A percentile compares a stretch with the other conserved stretches of the same genome.
Evolutionary conservation across 139 green algal species (phyloP).

Genomic region (Chlamydomonas sp.): DNA sequence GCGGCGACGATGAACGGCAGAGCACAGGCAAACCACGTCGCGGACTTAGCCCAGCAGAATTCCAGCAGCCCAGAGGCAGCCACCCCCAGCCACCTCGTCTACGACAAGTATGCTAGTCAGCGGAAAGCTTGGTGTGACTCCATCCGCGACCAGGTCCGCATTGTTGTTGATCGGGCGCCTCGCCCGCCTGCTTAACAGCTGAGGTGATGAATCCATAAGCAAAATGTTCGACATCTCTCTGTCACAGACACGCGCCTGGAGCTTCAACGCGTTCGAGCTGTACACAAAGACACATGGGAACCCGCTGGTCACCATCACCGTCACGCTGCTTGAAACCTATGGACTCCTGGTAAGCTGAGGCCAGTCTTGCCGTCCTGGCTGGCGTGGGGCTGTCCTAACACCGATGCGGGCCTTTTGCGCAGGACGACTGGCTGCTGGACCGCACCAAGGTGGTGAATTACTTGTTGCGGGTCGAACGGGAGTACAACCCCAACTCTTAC

Average conservation of each 20-base stretch:
- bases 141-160: constrained; percentile 41
- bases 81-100: constrained; percentile 21
- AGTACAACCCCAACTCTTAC: constrained; percentile 69
- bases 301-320: constrained; percentile 57
- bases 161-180: constrained; percentile 26
- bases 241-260: constrained; percentile 62
- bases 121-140: constrained; percentile 36
- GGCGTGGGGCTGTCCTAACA: not conserved
- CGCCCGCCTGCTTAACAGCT: too few relatives aligned
- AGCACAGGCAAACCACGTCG: constrained; percentile 31
- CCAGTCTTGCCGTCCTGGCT: not conserved
- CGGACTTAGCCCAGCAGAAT: constrained; percentile 23
- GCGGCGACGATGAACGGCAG: constrained; percentile 35
- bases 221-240: not conserved
- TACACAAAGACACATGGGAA: constrained; percentile 19
- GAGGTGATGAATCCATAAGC: too few relatives aligned
- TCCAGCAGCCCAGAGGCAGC: constrained; percentile 9
- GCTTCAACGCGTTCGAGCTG: constrained; percentile 69
- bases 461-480: constrained; percentile 52
- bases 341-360: constrained; percentile 53
- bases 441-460: constrained; percentile 56
- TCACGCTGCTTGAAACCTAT: constrained; percentile 62
- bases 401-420: not conserved
- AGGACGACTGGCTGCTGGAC: constrained; percentile 70
- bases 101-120: constrained; percentile 36